phyloP scores from a whole-genome alignment of 768 basidiomycete species.

The Mycena crocata region DNA sequence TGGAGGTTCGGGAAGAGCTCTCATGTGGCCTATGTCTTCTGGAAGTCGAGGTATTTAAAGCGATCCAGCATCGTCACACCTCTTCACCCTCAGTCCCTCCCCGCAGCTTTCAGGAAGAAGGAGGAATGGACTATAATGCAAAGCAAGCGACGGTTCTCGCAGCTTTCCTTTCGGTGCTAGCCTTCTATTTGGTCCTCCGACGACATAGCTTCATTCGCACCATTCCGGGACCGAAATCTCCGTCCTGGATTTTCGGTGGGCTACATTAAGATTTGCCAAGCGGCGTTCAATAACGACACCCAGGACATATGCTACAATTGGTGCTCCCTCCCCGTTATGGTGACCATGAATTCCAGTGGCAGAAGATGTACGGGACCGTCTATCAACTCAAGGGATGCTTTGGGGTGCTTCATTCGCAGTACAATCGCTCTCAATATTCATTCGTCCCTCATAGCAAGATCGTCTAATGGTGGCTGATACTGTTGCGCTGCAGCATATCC shows the following conservation, averaged over 20 bases:
- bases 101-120: too few species aligned
- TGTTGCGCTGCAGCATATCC: constrained; percentile 8
- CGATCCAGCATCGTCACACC: too few species aligned
- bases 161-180: too few species aligned
- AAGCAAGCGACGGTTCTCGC: too few species aligned
- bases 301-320: constrained; percentile 15
- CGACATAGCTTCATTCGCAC: background rate
- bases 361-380: background rate
- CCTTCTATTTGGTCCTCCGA: background rate
- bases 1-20: too few species aligned
- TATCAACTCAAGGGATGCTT: constrained; percentile 11
- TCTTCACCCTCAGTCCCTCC: too few species aligned
- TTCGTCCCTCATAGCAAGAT: background rate
- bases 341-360: constrained; percentile 18
- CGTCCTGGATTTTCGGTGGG: constrained; percentile 1
- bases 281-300: background rate
- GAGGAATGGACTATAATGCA: too few species aligned
- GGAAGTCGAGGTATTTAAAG: too few species aligned
- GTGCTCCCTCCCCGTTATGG: constrained; percentile 6
- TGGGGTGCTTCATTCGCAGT: background rate
- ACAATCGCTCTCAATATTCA: background rate
- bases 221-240: background rate
- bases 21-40: too few species aligned
- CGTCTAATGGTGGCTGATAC: constrained; percentile 16
- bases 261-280: background rate